Base-by-base conservation (phyloP, 352 stramenopile genomes). In the Globisporangium camurandrum region DNA sequence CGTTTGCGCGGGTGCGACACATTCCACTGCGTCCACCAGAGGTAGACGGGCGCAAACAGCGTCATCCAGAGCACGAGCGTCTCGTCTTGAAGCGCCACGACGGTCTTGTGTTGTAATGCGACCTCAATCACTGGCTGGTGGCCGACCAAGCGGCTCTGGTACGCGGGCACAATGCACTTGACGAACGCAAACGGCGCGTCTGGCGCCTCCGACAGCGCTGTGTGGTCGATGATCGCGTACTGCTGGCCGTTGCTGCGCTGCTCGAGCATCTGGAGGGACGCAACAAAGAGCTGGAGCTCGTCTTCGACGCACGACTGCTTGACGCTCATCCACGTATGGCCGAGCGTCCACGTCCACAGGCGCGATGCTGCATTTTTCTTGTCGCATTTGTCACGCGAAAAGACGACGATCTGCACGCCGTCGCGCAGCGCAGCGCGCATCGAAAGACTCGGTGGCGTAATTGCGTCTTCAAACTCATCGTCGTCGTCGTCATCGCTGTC, bases 241-340 rank as follows among this genome's bases (percentile, higher is more conserved):
- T 47, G 56, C 65, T 65, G 49, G 22, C 23, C 51, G 19, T 47
- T 23, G 36, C 42, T 54, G 63, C 56, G 48, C 26, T 76, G 42
- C 39, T 91, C 79, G 41, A 79, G 55, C 59, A 94, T 76, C 2
- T 36, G 56, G 9, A 88, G 53, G n/a, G 75, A 75, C 20, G 79
- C 61, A 42, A 91, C 41, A 20, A 59, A 64, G 6, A 94, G 39
- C 49, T 86, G 68, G 17, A 91, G 70, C 38, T 94, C 80, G 24
- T 88, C 82, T 61, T 94, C 83, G 8, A 94, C 70, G 39, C 83
- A 94, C 4, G 80, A 91, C 51, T 94, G 83, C 50, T 85, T 90
- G 1, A 92, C 49, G 23, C 71, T 71, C 33, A 54, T 66, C 58
- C 61, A 61, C 12, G 72, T 67, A 14, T 68, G 34, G 9, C 76